Evolutionary conservation across 352 stramenopile species (phyloP), one percentile per base, ranked within the genome.

Genomic region (Phytophthora chlamydospora): DNA sequence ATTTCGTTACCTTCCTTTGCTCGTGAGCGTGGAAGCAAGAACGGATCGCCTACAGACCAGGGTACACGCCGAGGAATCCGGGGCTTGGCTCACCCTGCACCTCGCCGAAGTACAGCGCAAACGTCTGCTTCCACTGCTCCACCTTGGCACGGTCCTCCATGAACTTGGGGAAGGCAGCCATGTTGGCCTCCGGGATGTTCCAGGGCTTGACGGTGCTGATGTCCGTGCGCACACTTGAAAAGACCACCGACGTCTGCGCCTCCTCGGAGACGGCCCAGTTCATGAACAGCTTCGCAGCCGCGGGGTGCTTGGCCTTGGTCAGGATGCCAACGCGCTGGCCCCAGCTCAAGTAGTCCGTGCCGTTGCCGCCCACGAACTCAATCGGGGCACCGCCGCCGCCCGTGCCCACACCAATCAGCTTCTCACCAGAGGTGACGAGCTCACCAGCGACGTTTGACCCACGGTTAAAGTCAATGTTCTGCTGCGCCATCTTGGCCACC

Each of bases 31-130:
- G 24, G 24, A 27, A 6, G 24, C 24, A 27, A 27, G 24, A 27
- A 6, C 9, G 12, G 17, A 3, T 29, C 27, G 6, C 19, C 73
- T 62, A 78, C 27, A 48, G 31, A 13, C 74, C 74, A 35, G 72
- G 75, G 57, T 78, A 58, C n/a, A 88, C 54, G 11, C 76, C 78
- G n/a, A 81, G 66, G 31, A 40, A 16, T 6, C 73, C 78, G 3
- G 66, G 68, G 10, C 49, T 79, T 16, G 78, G 68, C 45, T 76
- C 33, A 29, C 73, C 78, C 43, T 71, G 70, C 36, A 83, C 75
- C 36, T 88, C 75, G 19, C 73, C 74, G 41, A 88, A 83, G 68
- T 83, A 86, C 31, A 88, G 41, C 10, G 68, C 47, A 39, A 88
- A 81, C 10, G 71, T 88, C 34, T 53, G 17, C 42, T 76, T 76